These are phyloP conservation scores for Claviceps monticola DNA, from an alignment of 2,329 filamentous ascomycete species.

Conservation along the genomic window DNA sequence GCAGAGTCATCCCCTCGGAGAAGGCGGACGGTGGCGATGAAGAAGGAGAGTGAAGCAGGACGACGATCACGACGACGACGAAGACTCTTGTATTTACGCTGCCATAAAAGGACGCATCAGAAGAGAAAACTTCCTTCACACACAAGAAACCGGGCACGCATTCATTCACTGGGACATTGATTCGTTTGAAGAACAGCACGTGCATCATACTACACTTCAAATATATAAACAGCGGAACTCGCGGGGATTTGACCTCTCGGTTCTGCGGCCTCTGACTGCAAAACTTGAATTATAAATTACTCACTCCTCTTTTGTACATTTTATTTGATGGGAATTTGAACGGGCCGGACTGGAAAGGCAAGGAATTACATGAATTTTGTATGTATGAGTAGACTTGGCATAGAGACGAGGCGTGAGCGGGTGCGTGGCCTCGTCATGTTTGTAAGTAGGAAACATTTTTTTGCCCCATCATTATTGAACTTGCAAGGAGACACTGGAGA, in stretches of 20 bases:
- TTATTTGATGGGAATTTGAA: background rate
- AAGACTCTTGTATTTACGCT: background rate
- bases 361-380: background rate
- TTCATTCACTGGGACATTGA: no score
- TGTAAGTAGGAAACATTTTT: no score
- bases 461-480: no score
- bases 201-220: no score
- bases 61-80: background rate
- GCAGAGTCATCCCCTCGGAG: constrained; percentile 47
- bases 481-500: no score
- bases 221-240: no score
- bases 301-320: background rate
- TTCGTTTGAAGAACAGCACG: no score
- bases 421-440: no score
- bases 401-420: no score
- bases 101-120: background rate
- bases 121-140: no score
- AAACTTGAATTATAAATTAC: background rate
- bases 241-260: no score
- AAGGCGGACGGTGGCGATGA: constrained; percentile 24
- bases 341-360: background rate
- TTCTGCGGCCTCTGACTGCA: background rate
- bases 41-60: constrained; percentile 19
- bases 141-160: no score
- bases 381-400: background rate